Percentiles rank a stretch among this genome's conserved stretches.
phyloP scores from a whole-genome alignment of 139 green algal genomes.

The Picochlorum sp. region DNA sequence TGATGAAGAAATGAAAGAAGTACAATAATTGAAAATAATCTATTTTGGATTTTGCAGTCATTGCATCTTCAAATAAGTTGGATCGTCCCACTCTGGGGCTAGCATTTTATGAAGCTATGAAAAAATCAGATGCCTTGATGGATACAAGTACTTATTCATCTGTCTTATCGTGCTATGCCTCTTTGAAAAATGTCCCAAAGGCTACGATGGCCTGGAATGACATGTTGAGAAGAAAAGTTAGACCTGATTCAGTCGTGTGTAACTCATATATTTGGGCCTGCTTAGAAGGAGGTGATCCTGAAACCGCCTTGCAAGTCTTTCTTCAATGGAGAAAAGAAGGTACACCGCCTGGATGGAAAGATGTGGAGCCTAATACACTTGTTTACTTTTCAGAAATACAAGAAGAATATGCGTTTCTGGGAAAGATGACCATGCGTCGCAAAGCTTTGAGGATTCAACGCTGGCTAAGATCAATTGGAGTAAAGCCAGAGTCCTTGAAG shows the following conservation, averaged over 20 bases:
- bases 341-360: constrained; percentile 1
- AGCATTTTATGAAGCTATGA: constrained; percentile 3
- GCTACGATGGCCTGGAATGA: background rate
- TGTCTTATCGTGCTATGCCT: background rate
- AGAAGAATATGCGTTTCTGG: background rate
- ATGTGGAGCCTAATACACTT: background rate
- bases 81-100: background rate
- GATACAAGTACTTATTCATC: background rate
- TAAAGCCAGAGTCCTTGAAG: background rate
- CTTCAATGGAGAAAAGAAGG: background rate
- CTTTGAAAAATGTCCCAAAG: background rate
- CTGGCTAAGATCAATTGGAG: background rate
- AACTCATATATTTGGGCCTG: constrained; percentile 6
- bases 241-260: background rate
- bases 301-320: background rate
- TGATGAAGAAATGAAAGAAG: no score
- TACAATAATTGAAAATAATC: no score
- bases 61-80: background rate
- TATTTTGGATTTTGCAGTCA: no score
- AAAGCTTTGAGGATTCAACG: background rate
- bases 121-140: background rate
- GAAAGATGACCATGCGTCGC: background rate
- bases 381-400: background rate
- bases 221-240: background rate
- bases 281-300: background rate